Conservation (phyloP, 1,284 basidiomycete genomes). For the Bjerkandera adusta region DNA sequence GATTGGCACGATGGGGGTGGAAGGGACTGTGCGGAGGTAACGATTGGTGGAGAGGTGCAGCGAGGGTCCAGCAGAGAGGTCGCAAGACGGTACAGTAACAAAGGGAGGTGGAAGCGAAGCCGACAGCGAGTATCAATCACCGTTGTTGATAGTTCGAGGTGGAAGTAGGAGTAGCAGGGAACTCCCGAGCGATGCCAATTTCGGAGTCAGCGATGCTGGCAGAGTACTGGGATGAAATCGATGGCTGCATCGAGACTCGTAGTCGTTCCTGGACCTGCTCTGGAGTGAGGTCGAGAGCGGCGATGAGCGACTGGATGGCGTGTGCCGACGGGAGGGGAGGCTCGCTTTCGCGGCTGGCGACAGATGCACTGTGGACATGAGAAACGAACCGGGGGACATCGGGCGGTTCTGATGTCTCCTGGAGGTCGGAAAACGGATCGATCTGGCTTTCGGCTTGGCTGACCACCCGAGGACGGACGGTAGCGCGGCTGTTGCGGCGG, state of each 20-base stretch:
- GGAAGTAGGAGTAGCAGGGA: constrained; percentile 21
- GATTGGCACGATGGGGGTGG: constrained; percentile 8
- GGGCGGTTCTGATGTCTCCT: constrained; percentile 13
- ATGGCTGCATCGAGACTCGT: constrained; percentile 34
- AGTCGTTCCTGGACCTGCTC: constrained; percentile 42
- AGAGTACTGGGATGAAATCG: constrained; percentile 26
- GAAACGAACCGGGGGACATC: constrained; percentile 18
- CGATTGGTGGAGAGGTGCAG: constrained; percentile 1
- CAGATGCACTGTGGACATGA: constrained; percentile 21
- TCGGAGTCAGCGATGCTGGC: constrained; percentile 22
- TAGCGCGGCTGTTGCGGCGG: constrained; percentile 20
- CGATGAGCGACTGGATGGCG: constrained; percentile 60
- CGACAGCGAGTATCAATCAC: neutral
- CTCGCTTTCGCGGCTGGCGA: constrained; percentile 23
- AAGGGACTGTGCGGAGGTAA: constrained; percentile 2
- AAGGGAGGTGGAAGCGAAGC: neutral
- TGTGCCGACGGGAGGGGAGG: constrained; percentile 36
- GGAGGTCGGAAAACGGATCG: constrained; percentile 37
- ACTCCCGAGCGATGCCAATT: constrained; percentile 24
- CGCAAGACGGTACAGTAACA: neutral
- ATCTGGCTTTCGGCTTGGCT: constrained; percentile 12
- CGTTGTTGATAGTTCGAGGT: constrained; percentile 12
- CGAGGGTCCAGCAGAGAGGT: neutral
- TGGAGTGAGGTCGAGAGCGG: constrained; percentile 51
- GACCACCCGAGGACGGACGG: constrained; percentile 10